Conservation (phyloP, 2,329 filamentous ascomycete genomes). For the Coniella vitis region DNA sequence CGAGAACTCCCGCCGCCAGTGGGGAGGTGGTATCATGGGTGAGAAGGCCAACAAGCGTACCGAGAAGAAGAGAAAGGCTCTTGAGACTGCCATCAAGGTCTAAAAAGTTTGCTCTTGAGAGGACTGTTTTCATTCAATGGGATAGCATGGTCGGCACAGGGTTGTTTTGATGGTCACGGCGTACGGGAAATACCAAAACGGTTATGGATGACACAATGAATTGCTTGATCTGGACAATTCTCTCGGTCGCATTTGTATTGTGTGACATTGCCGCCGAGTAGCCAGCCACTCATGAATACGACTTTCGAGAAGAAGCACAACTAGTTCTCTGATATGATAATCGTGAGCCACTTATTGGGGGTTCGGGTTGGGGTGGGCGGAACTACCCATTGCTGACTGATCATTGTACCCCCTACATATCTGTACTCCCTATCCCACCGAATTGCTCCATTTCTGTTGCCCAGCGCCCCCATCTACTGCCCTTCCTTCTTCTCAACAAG, state of each 20-base stretch:
- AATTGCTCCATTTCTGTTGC: too few species aligned
- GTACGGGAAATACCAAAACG: conserved; percentile 29
- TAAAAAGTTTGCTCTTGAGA: conserved; percentile 41
- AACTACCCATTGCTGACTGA: too few species aligned
- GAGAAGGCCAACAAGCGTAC: conserved; percentile 77
- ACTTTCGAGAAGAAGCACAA: conserved; percentile 15
- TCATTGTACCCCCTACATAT: too few species aligned
- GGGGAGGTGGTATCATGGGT: conserved; percentile 99
- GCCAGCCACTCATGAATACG: conserved; percentile 18
- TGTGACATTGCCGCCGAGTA: conserved; percentile 18
- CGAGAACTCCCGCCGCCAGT: conserved; percentile 84
- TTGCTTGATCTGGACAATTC: conserved; percentile 18
- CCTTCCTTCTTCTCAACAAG: too few species aligned
- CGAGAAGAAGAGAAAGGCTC: conserved; percentile 87
- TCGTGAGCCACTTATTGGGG: conserved; percentile 1
- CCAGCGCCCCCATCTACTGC: too few species aligned
- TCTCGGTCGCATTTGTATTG: conserved; percentile 16
- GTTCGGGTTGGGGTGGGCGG: background rate
- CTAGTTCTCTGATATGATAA: background rate
- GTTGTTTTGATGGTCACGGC: conserved; percentile 21
- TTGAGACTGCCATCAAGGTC: conserved; percentile 96
- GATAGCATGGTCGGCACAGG: conserved; percentile 16
- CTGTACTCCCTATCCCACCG: too few species aligned
- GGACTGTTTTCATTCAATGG: conserved; percentile 18
- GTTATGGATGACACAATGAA: conserved; percentile 19